phyloP scores from a whole-genome alignment of 2,329 filamentous ascomycete species.

The Colletotrichum tofieldiae region DNA sequence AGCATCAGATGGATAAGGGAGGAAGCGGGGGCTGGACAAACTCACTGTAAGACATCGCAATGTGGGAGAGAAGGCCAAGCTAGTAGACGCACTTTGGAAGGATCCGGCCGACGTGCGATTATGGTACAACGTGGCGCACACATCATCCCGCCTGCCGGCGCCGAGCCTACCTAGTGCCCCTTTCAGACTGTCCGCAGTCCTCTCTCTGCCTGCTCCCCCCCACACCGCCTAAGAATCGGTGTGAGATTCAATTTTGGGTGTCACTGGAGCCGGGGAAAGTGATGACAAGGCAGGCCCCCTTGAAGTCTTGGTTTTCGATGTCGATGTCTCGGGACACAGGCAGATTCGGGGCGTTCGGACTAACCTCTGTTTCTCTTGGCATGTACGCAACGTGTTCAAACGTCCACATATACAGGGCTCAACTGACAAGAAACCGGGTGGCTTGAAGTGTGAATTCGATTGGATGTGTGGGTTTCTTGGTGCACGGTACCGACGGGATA shows the following conservation, averaged over 20 bases:
- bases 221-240: slow-evolving; percentile 2
- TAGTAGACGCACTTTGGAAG: slow-evolving; percentile 11
- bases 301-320: background rate
- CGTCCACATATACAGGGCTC: background rate
- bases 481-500: background rate
- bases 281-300: background rate
- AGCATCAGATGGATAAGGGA: background rate
- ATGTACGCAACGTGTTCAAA: background rate
- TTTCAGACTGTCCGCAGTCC: background rate
- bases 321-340: background rate
- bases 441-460: background rate
- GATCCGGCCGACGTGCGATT: slow-evolving; percentile 20
- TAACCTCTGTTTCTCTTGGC: background rate
- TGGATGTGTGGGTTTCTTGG: background rate
- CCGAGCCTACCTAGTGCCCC: slow-evolving; percentile 5
- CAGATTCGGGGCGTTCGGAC: background rate
- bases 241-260: slow-evolving; percentile 18
- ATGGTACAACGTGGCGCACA: background rate
- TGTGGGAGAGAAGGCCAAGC: background rate
- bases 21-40: background rate
- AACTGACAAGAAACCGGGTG: too few species aligned
- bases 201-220: background rate
- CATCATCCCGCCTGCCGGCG: background rate
- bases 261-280: slow-evolving; percentile 17
- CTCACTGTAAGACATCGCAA: background rate